Evolutionary conservation across 1,139 yeast genomes (phyloP).

Genomic region (Kodamaea suecica): DNA sequence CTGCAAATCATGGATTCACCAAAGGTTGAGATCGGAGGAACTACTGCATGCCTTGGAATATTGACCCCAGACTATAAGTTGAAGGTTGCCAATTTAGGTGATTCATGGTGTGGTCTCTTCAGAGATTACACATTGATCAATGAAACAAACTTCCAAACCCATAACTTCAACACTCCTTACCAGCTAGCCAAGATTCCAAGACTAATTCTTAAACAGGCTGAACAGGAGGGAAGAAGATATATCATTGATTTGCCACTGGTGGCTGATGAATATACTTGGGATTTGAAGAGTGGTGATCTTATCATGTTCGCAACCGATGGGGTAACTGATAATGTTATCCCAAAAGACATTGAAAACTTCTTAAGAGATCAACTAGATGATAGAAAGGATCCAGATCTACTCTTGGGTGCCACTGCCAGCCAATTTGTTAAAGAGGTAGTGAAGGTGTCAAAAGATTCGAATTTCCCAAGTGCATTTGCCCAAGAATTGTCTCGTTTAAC

Average conservation of each 20-base stretch:
- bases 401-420: slow-evolving; percentile 43
- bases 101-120: slow-evolving; percentile 90
- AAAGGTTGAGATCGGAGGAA: slow-evolving; percentile 85
- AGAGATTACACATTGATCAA: slow-evolving; percentile 59
- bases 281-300: slow-evolving; percentile 65
- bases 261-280: slow-evolving; percentile 48
- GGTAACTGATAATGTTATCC: slow-evolving; percentile 77
- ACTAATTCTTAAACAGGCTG: slow-evolving; percentile 54
- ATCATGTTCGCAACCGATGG: slow-evolving; percentile 92
- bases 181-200: slow-evolving; percentile 85
- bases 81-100: slow-evolving; percentile 81
- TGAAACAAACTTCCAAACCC: slow-evolving; percentile 77
- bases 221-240: slow-evolving; percentile 54
- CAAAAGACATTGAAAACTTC: slow-evolving; percentile 67
- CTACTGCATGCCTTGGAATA: slow-evolving; percentile 87
- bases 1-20: slow-evolving; percentile 49
- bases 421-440: slow-evolving; percentile 67
- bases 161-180: slow-evolving; percentile 87
- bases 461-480: slow-evolving; percentile 82
- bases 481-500: slow-evolving; percentile 70
- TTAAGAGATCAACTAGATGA: slow-evolving; percentile 41
- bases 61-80: slow-evolving; percentile 52
- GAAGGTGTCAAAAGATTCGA: slow-evolving; percentile 65
- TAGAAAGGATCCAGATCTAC: slow-evolving; percentile 8
- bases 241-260: slow-evolving; percentile 55